Conservation (phyloP, 768 basidiomycete species). For the Kwoniella shandongensis region DNA sequence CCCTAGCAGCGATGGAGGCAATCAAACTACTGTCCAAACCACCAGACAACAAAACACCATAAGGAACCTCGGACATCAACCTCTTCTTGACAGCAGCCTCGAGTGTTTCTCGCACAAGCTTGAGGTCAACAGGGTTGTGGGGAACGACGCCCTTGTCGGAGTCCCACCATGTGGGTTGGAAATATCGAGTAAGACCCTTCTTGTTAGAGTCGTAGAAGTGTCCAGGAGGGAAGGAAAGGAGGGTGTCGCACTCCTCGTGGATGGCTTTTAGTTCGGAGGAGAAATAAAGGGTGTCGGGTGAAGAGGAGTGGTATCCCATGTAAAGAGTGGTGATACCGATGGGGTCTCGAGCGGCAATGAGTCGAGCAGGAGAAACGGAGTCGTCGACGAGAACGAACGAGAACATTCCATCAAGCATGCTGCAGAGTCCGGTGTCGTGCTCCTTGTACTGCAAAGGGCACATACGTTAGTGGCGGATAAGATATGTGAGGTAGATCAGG, state of each 20-base stretch:
- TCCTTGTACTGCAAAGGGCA: constrained; percentile 68
- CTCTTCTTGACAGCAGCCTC: constrained; percentile 92
- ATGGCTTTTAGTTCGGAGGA: constrained; percentile 94
- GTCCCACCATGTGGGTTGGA: constrained; percentile 82
- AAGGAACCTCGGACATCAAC: constrained; percentile 97
- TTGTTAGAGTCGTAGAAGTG: constrained; percentile 90
- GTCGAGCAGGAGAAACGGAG: constrained; percentile 78
- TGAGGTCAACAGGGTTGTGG: constrained; percentile 65
- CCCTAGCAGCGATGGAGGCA: constrained; percentile 87
- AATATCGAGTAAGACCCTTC: constrained; percentile 76
- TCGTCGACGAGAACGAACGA: constrained; percentile 96
- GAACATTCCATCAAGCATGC: constrained; percentile 94
- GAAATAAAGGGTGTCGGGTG: constrained; percentile 82
- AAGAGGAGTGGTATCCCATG: constrained; percentile 85
- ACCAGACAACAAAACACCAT: constrained; percentile 91
- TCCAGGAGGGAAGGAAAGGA: constrained; percentile 94
- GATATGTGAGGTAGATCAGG: background rate
- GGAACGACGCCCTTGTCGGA: constrained; percentile 70
- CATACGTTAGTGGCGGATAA: background rate
- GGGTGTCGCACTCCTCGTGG: constrained; percentile 85
- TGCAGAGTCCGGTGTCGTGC: constrained; percentile 71
- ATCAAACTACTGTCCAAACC: constrained; percentile 95
- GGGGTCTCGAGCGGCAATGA: constrained; percentile 95
- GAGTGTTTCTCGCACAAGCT: constrained; percentile 71
- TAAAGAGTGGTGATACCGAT: constrained; percentile 99